Conservation (phyloP, 768 basidiomycete species). For the Pisolithus tinctorius region DNA sequence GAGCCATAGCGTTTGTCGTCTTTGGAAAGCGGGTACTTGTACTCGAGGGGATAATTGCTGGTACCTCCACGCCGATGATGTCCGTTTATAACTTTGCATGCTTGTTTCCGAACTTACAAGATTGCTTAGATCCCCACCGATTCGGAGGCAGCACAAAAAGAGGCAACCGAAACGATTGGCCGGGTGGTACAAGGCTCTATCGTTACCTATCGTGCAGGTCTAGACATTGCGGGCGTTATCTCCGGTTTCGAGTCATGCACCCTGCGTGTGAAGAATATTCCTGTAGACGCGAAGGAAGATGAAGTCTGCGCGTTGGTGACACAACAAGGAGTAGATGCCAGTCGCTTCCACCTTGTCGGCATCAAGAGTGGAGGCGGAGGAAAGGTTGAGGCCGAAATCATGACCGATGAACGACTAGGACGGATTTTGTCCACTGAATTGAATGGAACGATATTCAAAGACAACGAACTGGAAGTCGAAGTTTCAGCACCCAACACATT, state of each 20-base stretch:
- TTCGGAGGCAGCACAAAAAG: too few relatives aligned
- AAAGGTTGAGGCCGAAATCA: constrained; percentile 35
- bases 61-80: background rate
- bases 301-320: constrained; percentile 40
- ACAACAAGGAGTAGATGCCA: constrained; percentile 34
- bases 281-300: constrained; percentile 28
- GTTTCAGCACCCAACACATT: background rate
- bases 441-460: constrained; percentile 43
- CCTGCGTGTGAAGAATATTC: constrained; percentile 41
- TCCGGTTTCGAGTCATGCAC: constrained; percentile 49
- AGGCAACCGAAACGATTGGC: too few relatives aligned
- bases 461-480: constrained; percentile 6
- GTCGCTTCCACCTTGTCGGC: constrained; percentile 28
- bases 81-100: constrained; percentile 8
- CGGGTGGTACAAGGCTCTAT: constrained; percentile 38
- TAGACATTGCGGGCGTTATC: constrained; percentile 36
- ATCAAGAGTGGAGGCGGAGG: constrained; percentile 23
- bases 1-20: background rate
- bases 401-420: constrained; percentile 37
- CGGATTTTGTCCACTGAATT: constrained; percentile 36
- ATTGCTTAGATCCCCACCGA: too few relatives aligned
- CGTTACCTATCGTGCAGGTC: constrained; percentile 44
- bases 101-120: too few relatives aligned
- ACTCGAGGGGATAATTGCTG: background rate
- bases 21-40: constrained; percentile 1